These are phyloP conservation scores for Macrolepiota albuminosa DNA, from an alignment of 768 basidiomycete genomes.

Conservation along the genomic window DNA sequence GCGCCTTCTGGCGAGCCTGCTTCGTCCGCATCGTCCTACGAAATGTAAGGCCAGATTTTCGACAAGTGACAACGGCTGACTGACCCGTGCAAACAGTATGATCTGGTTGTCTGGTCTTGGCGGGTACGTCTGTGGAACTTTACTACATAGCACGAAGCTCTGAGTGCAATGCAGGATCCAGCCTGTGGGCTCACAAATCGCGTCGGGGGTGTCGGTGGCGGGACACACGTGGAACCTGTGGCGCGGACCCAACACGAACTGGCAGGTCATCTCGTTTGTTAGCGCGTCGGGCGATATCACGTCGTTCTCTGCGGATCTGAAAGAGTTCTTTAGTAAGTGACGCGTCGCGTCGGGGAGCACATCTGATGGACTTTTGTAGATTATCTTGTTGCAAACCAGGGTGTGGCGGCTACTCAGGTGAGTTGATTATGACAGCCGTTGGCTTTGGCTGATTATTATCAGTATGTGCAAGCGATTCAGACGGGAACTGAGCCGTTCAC, in stretches of 20 bases:
- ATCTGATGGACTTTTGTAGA: constrained; percentile 20
- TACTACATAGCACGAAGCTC: background rate
- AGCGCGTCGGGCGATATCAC: constrained; percentile 41
- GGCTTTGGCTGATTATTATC: background rate
- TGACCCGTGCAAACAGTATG: constrained; percentile 32
- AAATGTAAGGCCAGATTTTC: constrained; percentile 35
- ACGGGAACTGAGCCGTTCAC: constrained; percentile 53
- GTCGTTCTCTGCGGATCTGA: constrained; percentile 48
- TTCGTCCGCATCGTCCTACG: constrained; percentile 41
- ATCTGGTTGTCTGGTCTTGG: constrained; percentile 57
- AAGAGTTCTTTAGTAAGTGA: constrained; percentile 48
- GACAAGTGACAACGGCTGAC: background rate
- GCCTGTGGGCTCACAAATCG: constrained; percentile 47
- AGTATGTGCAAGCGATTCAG: constrained; percentile 53
- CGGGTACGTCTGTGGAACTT: constrained; percentile 30
- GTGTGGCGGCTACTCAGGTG: constrained; percentile 44
- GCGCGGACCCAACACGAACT: constrained; percentile 48
- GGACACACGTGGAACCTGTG: constrained; percentile 55
- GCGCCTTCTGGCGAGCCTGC: constrained; percentile 41
- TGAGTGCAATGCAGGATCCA: constrained; percentile 34
- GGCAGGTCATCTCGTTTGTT: constrained; percentile 56
- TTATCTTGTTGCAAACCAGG: constrained; percentile 41
- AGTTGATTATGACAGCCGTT: constrained; percentile 1
- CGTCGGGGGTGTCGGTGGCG: constrained; percentile 35
- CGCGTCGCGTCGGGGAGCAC: background rate